Percentiles rank a stretch among this genome's conserved stretches.
phyloP scores from a whole-genome alignment of 140 eudicot genomes.

The Bidens hawaiensis region DNA sequence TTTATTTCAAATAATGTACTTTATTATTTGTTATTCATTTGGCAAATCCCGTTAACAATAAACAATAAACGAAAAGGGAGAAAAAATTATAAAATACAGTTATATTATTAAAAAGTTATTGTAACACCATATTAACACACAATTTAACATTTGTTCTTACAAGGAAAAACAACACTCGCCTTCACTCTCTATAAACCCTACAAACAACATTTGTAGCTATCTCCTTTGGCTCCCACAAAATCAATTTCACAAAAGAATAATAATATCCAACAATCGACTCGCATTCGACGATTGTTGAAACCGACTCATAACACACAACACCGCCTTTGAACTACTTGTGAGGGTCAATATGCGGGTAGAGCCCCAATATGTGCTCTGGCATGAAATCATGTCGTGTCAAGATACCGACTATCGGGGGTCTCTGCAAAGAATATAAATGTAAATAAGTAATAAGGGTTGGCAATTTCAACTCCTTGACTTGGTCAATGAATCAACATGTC shows the following conservation, averaged over 20 bases:
- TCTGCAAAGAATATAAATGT: conserved; percentile 44
- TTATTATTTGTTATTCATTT: no score
- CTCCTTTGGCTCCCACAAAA: conserved; percentile 29
- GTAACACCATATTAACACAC: conserved; percentile 19
- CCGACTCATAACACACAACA: conserved; percentile 8
- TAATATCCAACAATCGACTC: conserved; percentile 3
- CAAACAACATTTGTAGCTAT: conserved; percentile 15
- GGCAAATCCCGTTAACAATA: no score
- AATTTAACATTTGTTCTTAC: conserved; percentile 2
- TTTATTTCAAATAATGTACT: no score
- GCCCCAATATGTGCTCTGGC: conserved; percentile 91
- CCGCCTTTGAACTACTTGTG: conserved; percentile 38
- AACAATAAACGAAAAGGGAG: background rate
- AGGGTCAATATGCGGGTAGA: conserved; percentile 64
- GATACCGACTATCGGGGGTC: conserved; percentile 93
- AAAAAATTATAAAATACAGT: background rate
- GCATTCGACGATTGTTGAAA: background rate
- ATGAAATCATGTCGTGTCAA: conserved; percentile 91
- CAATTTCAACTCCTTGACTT: background rate
- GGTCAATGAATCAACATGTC: background rate
- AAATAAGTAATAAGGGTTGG: background rate
- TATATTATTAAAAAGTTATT: no score
- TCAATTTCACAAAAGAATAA: conserved; percentile 25
- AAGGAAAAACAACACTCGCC: conserved; percentile 10
- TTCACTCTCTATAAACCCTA: conserved; percentile 11